Evolutionary conservation across 2,329 filamentous ascomycete genomes (phyloP).

Genomic region (Xylaria sp.): DNA sequence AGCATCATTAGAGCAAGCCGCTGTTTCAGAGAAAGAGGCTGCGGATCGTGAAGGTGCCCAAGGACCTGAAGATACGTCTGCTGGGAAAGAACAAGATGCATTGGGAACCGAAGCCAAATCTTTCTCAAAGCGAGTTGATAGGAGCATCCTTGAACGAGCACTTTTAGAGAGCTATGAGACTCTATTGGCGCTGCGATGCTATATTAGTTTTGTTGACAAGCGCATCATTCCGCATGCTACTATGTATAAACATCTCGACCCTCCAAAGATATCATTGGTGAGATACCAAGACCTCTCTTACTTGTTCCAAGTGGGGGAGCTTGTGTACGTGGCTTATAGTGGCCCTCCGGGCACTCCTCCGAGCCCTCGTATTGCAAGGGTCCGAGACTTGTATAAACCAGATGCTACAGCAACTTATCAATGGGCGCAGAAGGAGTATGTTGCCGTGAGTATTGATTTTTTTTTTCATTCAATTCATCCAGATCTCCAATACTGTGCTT

Average conservation of each 20-base stretch:
- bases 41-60: neutral
- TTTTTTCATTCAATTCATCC: too few species aligned
- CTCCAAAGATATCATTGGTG: neutral
- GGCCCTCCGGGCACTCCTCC: too few species aligned
- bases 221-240: conserved; percentile 5
- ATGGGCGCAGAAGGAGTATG: neutral
- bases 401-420: neutral
- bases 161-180: conserved; percentile 8
- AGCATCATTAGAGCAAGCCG: neutral
- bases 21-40: neutral
- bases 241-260: neutral
- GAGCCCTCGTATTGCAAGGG: neutral
- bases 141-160: neutral
- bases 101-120: neutral
- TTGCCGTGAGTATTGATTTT: neutral
- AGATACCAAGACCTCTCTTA: neutral
- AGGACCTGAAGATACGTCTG: neutral
- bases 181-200: conserved; percentile 10
- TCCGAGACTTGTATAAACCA: neutral
- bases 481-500: too few species aligned
- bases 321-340: neutral
- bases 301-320: neutral
- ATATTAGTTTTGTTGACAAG: conserved; percentile 7
- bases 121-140: neutral
- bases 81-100: neutral